Evolutionary conservation across 1,284 basidiomycete species (phyloP).

Genomic region (Veloporphyrellus conicus): DNA sequence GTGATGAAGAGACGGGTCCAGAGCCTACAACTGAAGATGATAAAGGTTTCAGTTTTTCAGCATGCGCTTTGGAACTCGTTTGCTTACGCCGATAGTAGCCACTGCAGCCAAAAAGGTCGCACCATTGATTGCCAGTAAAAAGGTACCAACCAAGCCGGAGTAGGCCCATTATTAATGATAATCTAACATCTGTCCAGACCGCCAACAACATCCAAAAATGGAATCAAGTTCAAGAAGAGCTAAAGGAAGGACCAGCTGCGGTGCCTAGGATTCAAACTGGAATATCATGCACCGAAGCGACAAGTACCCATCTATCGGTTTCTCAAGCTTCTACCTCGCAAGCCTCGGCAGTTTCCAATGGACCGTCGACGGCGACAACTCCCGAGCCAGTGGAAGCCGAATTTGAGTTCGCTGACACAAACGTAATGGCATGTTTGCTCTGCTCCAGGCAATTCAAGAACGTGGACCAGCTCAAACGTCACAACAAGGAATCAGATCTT

Average conservation of each 20-base stretch:
- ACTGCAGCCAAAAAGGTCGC: conserved; percentile 69
- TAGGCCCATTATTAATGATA: not conserved
- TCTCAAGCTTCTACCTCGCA: conserved; percentile 11
- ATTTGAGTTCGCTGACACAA: conserved; percentile 73
- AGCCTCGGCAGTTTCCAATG: conserved; percentile 23
- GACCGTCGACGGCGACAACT: conserved; percentile 28
- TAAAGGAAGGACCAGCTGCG: conserved; percentile 46
- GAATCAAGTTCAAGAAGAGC: conserved; percentile 88
- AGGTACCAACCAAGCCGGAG: conserved; percentile 51
- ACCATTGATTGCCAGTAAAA: conserved; percentile 82
- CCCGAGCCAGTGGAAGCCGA: conserved; percentile 48
- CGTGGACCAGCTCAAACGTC: conserved; percentile 76
- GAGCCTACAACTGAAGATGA: conserved; percentile 40
- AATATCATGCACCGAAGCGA: conserved; percentile 9
- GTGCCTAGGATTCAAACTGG: conserved; percentile 17
- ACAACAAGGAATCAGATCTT: conserved; percentile 85
- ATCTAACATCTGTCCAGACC: conserved; percentile 45
- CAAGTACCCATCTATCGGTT: not conserved
- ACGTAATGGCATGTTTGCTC: conserved; percentile 75
- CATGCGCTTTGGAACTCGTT: conserved; percentile 12
- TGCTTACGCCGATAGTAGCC: conserved; percentile 40
- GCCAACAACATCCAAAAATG: conserved; percentile 89
- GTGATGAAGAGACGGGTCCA: conserved; percentile 37
- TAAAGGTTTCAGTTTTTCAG: conserved; percentile 47
- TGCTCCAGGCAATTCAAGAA: conserved; percentile 91